Conservation (phyloP, 495 filamentous ascomycete genomes). For the Tuber umbilicatum region DNA sequence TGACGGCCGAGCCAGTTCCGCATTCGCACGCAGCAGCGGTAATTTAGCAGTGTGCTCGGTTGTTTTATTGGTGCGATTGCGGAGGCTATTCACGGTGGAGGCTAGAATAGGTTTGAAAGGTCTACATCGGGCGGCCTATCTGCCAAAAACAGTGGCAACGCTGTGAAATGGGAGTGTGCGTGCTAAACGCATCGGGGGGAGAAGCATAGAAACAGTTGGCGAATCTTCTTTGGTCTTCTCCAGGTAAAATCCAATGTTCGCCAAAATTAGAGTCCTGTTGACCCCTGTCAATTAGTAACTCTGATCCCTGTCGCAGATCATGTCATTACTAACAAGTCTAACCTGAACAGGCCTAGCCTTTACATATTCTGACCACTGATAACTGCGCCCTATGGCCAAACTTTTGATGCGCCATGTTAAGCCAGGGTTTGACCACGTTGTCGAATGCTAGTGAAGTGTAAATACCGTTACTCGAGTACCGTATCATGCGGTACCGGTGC, state of each 20-base stretch:
- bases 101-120: neutral
- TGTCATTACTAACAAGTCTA: neutral
- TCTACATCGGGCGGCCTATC: neutral
- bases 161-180: neutral
- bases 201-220: neutral
- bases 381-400: neutral
- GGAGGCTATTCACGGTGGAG: neutral
- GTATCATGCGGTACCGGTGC: too few species aligned
- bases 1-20: neutral
- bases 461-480: neutral
- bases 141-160: neutral
- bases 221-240: neutral
- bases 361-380: neutral
- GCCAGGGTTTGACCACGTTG: neutral
- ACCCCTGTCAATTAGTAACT: slow-evolving; percentile 28
- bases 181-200: neutral
- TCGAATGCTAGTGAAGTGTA: neutral
- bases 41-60: too few species aligned
- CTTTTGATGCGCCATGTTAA: neutral
- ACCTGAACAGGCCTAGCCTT: neutral
- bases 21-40: neutral
- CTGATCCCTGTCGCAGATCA: slow-evolving; percentile 33
- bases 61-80: neutral
- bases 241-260: neutral
- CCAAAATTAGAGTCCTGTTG: slow-evolving; percentile 7